phyloP scores from a whole-genome alignment of 768 basidiomycete genomes.

The Lentinula edodes region DNA sequence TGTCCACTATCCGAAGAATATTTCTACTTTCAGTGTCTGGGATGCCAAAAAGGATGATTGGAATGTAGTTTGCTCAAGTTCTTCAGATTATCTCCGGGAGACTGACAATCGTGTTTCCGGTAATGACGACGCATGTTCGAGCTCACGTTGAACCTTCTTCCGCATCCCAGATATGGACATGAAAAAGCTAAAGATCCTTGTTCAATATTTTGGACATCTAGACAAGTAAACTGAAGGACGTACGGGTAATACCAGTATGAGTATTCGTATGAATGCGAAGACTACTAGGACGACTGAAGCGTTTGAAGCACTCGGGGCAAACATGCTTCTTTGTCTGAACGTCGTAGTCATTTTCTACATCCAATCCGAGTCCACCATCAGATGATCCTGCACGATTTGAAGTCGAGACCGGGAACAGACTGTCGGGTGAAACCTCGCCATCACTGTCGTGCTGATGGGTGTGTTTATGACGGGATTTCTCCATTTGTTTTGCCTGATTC shows the following conservation, averaged over 20 bases:
- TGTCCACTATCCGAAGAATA: background rate
- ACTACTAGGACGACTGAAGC: conserved; percentile 67
- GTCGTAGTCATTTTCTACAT: background rate
- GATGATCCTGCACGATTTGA: background rate
- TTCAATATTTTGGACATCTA: background rate
- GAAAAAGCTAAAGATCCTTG: conserved; percentile 46
- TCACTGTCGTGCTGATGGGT: background rate
- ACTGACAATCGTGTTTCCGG: conserved; percentile 46
- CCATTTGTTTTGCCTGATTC: background rate
- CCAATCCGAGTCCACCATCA: background rate
- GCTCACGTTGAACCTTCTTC: conserved; percentile 76
- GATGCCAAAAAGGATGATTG: background rate
- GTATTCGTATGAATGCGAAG: conserved; percentile 62
- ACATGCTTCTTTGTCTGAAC: conserved; percentile 33
- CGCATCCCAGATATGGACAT: conserved; percentile 70
- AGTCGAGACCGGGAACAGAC: background rate
- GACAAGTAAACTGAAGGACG: conserved; percentile 15
- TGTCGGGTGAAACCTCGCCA: background rate
- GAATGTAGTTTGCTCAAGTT: background rate
- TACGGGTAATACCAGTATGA: conserved; percentile 66
- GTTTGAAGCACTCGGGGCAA: conserved; percentile 51
- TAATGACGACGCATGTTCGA: conserved; percentile 82
- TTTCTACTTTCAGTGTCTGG: background rate
- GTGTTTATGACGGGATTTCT: background rate
- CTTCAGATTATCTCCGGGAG: background rate